Base-by-base conservation (phyloP, 1,284 basidiomycete species). In the Ceratobasidium sp. region DNA sequence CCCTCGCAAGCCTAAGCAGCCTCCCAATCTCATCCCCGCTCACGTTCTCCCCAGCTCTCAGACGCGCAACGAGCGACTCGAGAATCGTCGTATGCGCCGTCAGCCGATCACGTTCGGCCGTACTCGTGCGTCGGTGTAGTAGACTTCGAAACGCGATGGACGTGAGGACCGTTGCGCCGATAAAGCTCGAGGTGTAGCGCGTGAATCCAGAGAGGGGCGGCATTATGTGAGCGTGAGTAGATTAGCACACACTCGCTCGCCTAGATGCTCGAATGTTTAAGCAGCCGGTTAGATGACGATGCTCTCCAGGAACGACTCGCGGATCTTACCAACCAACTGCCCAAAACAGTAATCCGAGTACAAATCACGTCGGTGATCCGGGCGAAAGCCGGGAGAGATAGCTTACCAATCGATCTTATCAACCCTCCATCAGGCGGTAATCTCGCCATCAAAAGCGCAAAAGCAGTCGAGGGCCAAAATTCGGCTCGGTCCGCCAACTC, bases 71-170 rank as follows among this genome's bases (percentile, higher is more conserved):
- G 71, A 90, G 84, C 64, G 87, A 85, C 72, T 88, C 84, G 68
- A 91, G 83, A 76, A 91, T 86, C n/a, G 88, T 86, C 65, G 87
- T 83, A 76, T 86, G 88, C 14, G 89, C 88, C 73, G 84, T 79
- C 56, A 85, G 80, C 49, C 85, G 85, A 22, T 84, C 82, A 65
- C 84, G 84, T 76, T 88, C 86, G 56, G 86, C 85, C 69, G 84
- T 85, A 59, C 84, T 83, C 1, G 79, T 79, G 59, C 84, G 85
- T 75, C 86, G 84, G 73, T 86, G 84, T 78, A 82, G 84, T 53
- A 90, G 83, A 43, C 89, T 82, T 80, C 91, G 89, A 74, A 90
- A 86, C 53, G 88, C 87, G 71, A 90, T 79, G 22, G 90, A 89
- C 61, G 86, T 88, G 75, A 90, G 82, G 29, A 88, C 88, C 59